Evolutionary conservation across 352 stramenopile species (phyloP).

Genomic region (Blastocystis sp.): DNA sequence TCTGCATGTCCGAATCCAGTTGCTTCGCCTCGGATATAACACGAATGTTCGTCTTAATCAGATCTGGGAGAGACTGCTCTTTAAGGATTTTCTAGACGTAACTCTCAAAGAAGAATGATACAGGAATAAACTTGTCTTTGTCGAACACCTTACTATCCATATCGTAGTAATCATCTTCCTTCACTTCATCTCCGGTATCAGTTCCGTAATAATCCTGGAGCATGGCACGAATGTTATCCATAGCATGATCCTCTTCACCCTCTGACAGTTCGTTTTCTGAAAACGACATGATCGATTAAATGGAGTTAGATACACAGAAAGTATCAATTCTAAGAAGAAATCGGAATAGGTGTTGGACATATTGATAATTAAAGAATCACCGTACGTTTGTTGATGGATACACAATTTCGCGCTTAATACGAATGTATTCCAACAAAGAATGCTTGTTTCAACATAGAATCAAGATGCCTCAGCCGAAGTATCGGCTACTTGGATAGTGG

Average conservation of each 20-base stretch:
- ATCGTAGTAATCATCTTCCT: conserved; percentile 46
- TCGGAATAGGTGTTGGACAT: too few relatives aligned
- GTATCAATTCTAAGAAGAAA: too few relatives aligned
- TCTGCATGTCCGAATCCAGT: conserved; percentile 96
- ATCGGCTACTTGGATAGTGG: background rate
- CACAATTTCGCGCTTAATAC: too few relatives aligned
- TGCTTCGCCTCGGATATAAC: conserved; percentile 78
- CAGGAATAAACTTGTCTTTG: conserved; percentile 55
- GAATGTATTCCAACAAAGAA: too few relatives aligned
- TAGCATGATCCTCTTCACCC: conserved; percentile 43
- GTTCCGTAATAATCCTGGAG: conserved; percentile 56
- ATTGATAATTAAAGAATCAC: too few relatives aligned
- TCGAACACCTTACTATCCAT: conserved; percentile 59
- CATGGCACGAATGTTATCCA: conserved; percentile 60
- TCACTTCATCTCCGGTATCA: conserved; percentile 12
- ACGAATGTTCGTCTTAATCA: conserved; percentile 43
- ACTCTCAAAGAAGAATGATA: background rate
- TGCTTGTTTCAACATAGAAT: background rate
- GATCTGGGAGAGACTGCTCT: conserved; percentile 25
- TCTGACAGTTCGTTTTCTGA: conserved; percentile 8
- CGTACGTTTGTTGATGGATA: too few relatives aligned
- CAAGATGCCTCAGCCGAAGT: background rate
- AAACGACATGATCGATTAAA: background rate
- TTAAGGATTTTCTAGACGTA: conserved; percentile 44
- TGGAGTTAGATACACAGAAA: too few relatives aligned